phyloP scores from a whole-genome alignment of 2,329 filamentous ascomycete genomes.

The Periconia macrospinosa region DNA sequence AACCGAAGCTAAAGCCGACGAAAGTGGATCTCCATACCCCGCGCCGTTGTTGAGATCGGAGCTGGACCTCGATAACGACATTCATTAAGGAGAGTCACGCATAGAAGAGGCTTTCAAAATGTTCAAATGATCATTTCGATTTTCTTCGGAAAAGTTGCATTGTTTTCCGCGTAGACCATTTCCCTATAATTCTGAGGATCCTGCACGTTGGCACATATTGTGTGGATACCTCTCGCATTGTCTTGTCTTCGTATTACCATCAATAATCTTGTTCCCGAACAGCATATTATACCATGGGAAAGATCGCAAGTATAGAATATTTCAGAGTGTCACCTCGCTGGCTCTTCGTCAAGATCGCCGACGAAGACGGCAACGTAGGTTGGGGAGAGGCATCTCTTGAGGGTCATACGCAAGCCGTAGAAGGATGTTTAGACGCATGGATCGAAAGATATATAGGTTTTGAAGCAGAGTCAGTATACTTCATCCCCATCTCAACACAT shows the following conservation, averaged over 20 bases:
- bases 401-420: slow-evolving; percentile 73
- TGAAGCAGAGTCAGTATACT: slow-evolving; percentile 65
- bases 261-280: neutral
- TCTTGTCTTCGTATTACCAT: no score
- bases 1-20: slow-evolving; percentile 27
- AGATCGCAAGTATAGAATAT: slow-evolving; percentile 69
- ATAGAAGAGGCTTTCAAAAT: neutral
- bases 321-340: slow-evolving; percentile 75
- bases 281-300: slow-evolving; percentile 53
- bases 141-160: neutral
- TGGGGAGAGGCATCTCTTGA: slow-evolving; percentile 78
- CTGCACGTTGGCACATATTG: no score
- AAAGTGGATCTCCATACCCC: slow-evolving; percentile 28
- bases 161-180: no score
- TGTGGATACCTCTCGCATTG: no score
- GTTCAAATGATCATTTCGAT: neutral
- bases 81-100: no score
- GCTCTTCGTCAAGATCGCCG: slow-evolving; percentile 77
- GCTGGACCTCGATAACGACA: no score
- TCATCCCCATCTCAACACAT: neutral
- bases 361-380: slow-evolving; percentile 64
- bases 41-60: slow-evolving; percentile 22
- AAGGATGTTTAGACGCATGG: slow-evolving; percentile 72
- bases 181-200: no score
- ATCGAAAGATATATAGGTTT: slow-evolving; percentile 63